These are phyloP conservation scores for Penicillium sclerotigenum DNA, from an alignment of 2,329 filamentous ascomycete species.

Conservation along the genomic window DNA sequence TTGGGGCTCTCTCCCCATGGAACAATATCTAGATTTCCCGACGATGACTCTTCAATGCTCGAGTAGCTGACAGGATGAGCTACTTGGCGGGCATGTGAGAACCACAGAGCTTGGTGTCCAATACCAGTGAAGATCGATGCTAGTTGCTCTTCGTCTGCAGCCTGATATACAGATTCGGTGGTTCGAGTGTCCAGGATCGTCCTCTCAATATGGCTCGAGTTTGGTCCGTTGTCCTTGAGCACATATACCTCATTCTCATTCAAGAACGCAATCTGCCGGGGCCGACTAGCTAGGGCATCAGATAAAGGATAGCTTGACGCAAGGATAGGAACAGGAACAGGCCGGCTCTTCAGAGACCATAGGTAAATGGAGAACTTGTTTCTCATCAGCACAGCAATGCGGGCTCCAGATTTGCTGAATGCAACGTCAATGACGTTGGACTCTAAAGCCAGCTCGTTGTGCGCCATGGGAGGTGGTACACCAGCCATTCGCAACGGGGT, in stretches of 20 bases:
- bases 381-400: conserved; percentile 70
- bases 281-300: conserved; percentile 27
- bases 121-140: conserved; percentile 39
- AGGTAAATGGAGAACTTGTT: conserved; percentile 65
- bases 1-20: conserved; percentile 34
- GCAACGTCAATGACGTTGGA: conserved; percentile 70
- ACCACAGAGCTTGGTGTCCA: conserved; percentile 37
- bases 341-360: conserved; percentile 57
- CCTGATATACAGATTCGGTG: conserved; percentile 30
- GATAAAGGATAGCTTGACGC: conserved; percentile 39
- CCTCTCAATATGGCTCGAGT: conserved; percentile 30
- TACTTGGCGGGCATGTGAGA: conserved; percentile 30
- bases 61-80: conserved; percentile 32
- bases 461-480: conserved; percentile 87
- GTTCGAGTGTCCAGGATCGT: conserved; percentile 36
- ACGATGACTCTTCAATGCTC: conserved; percentile 19
- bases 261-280: conserved; percentile 49
- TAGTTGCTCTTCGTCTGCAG: conserved; percentile 34
- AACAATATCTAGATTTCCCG: conserved; percentile 17
- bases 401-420: conserved; percentile 62
- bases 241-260: conserved; percentile 44
- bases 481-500: conserved; percentile 82
- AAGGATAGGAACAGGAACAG: conserved; percentile 38
- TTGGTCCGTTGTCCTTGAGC: conserved; percentile 37
- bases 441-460: conserved; percentile 66